Conservation (phyloP, 129 eudicot species). For the Solidago caesia region DNA sequence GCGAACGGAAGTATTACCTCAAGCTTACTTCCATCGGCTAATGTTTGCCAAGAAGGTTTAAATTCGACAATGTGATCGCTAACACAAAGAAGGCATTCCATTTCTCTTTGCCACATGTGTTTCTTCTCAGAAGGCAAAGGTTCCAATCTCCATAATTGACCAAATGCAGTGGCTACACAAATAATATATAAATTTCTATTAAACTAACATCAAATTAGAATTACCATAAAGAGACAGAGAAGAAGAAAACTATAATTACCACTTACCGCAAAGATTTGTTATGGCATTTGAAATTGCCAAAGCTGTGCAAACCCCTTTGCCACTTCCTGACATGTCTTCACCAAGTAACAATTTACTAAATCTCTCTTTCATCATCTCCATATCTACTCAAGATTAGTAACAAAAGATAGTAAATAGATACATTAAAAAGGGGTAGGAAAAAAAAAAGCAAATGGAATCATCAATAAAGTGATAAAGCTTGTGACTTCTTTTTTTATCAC, state of each 20-base stretch:
- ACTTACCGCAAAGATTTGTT: conserved; percentile 87
- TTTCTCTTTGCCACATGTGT: conserved; percentile 85
- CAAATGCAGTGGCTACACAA: conserved; percentile 73
- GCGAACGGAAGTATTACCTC: conserved; percentile 53
- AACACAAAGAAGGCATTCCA: conserved; percentile 85
- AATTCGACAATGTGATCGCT: conserved; percentile 92
- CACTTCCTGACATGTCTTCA: conserved; percentile 98
- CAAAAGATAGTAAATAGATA: neutral
- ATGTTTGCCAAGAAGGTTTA: conserved; percentile 87
- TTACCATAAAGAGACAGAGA: neutral
- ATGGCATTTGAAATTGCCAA: conserved; percentile 87
- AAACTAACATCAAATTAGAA: neutral
- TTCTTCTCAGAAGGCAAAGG: conserved; percentile 78
- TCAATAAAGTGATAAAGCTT: conserved; percentile 34
- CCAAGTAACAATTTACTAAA: conserved; percentile 82
- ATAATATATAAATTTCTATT: neutral
- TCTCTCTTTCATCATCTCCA: conserved; percentile 89
- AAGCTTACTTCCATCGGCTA: conserved; percentile 77
- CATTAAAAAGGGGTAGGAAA: conserved; percentile 19
- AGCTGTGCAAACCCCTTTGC: conserved; percentile 92
- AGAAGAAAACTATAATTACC: conserved; percentile 37
- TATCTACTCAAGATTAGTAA: conserved; percentile 44
- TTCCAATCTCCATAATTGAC: conserved; percentile 93
- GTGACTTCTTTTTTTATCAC: conserved; percentile 20
- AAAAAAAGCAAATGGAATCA: conserved; percentile 27